phyloP scores from a whole-genome alignment of 768 basidiomycete species.

The Lactarius trivialis region DNA sequence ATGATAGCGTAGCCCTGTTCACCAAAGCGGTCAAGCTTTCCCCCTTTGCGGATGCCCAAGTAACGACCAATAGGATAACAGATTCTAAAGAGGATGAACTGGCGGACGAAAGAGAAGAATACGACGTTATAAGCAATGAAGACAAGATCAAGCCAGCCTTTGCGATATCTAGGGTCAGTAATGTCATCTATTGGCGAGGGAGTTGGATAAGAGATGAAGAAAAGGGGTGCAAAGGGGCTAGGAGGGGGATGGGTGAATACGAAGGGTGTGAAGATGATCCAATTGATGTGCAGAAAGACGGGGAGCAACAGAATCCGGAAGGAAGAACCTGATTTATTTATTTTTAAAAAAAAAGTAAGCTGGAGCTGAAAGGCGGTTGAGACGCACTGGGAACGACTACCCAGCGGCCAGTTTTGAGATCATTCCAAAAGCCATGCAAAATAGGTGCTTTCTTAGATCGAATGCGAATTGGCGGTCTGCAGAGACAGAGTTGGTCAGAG shows the following conservation, averaged over 20 bases:
- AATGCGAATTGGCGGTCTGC: conserved; percentile 6
- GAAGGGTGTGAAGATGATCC: conserved; percentile 49
- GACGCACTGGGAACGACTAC: conserved; percentile 62
- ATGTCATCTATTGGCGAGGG: conserved; percentile 40
- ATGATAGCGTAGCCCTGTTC: conserved; percentile 86
- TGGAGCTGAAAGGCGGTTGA: too few species aligned
- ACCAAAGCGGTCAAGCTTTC: conserved; percentile 77
- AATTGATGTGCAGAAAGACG: conserved; percentile 55
- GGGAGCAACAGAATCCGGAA: conserved; percentile 60
- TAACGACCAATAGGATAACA: conserved; percentile 60
- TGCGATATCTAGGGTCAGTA: conserved; percentile 55
- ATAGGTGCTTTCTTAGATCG: conserved; percentile 11
- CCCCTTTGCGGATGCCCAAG: conserved; percentile 59
- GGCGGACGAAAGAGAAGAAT: conserved; percentile 84
- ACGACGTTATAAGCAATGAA: conserved; percentile 83
- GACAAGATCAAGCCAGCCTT: conserved; percentile 64
- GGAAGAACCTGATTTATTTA: conserved; percentile 50
- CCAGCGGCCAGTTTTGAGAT: conserved; percentile 57
- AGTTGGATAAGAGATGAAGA: conserved; percentile 66
- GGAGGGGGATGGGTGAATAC: conserved; percentile 38
- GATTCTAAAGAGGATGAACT: conserved; percentile 58
- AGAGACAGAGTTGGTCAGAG: not conserved
- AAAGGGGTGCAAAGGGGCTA: conserved; percentile 70
- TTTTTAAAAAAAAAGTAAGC: too few species aligned
- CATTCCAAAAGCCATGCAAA: conserved; percentile 41